Conservation (phyloP, 2,329 filamentous ascomycete species). For the Trichoderma koningii region DNA sequence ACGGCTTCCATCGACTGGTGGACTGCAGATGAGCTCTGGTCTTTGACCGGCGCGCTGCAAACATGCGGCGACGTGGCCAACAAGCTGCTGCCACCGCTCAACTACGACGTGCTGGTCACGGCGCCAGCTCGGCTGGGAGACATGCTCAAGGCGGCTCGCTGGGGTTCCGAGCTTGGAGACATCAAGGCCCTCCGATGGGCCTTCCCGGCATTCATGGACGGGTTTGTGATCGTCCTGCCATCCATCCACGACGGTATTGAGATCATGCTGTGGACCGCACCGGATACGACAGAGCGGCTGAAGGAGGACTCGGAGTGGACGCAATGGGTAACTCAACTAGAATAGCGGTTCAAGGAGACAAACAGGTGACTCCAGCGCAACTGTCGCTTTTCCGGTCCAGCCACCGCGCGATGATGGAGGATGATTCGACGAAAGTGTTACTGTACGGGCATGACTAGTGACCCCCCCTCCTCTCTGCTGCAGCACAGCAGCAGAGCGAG, state of each 20-base stretch:
- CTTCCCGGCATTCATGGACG: slow-evolving; percentile 27
- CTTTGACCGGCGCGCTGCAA: slow-evolving; percentile 25
- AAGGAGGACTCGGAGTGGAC: slow-evolving; percentile 22
- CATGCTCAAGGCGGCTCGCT: slow-evolving; percentile 22
- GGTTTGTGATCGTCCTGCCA: slow-evolving; percentile 24
- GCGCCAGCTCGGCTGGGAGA: slow-evolving; percentile 23
- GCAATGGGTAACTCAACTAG: slow-evolving; percentile 27
- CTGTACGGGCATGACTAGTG: slow-evolving; percentile 4
- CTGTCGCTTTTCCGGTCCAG: not conserved
- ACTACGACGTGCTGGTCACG: slow-evolving; percentile 25
- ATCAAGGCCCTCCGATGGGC: slow-evolving; percentile 26
- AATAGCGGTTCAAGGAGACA: slow-evolving; percentile 9
- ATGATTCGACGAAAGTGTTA: not conserved
- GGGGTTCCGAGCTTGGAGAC: slow-evolving; percentile 24
- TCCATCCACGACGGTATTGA: slow-evolving; percentile 26
- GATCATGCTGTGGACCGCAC: slow-evolving; percentile 27
- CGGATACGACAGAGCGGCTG: slow-evolving; percentile 23
- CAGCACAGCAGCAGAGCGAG: slow-evolving; percentile 5
- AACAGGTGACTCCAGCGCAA: not conserved
- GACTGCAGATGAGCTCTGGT: slow-evolving; percentile 27
- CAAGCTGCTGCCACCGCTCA: slow-evolving; percentile 20
- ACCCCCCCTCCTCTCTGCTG: slow-evolving; percentile 10
- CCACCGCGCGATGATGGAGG: slow-evolving; percentile 4
- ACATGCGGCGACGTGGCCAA: slow-evolving; percentile 22
- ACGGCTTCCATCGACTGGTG: slow-evolving; percentile 26